Base-by-base conservation (phyloP, 139 green algal genomes). In the Nannochloris sp. region DNA sequence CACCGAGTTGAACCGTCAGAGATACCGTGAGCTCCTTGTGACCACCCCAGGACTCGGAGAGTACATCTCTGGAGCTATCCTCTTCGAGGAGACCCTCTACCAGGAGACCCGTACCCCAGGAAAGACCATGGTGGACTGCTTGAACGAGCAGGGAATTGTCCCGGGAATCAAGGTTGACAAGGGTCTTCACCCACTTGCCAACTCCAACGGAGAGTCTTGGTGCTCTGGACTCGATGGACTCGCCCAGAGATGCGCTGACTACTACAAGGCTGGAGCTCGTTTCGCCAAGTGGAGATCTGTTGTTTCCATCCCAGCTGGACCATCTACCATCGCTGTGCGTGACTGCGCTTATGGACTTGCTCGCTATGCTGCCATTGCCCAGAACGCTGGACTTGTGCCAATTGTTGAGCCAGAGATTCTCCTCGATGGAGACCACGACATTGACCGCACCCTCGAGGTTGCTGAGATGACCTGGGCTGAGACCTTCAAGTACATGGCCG, bases 31-130 rank as follows among this genome's bases (percentile, higher is more conserved):
- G 81, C 83, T 97, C 61, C 88, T 98, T 62, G 64, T 95, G 44
- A 83, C 83, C 73, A 88, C 93, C 62, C 90, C 89, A 66, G 87
- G 88, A 67, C 81, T 96, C 51, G 85, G 86, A 69, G 34, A 94
- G 81, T 94, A 92, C 81, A 93, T 95, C 72, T 91, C 83, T 21
- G 86, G 83, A 56, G 87, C 88, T 54, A 96, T 96, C 77, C 70
- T 96, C 69, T 98, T 98, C 81, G 92, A 98, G 86, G 93, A 98
- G 88, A 98, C 93, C 54, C 91, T 98, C 57, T 98, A 92, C 88
- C 92, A 98, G 88, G 85, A 75, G 68, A 85, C 73, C 78, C 76
- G 61, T 58, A 40, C 34, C 46, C 71, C 76, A 44, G 90, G 91
- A 79, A 88, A 83, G 72, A 78, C 76, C 44, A 92, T 98, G 68